phyloP scores from a whole-genome alignment of 169 alveolate species.

The Plasmodium relictum region DNA sequence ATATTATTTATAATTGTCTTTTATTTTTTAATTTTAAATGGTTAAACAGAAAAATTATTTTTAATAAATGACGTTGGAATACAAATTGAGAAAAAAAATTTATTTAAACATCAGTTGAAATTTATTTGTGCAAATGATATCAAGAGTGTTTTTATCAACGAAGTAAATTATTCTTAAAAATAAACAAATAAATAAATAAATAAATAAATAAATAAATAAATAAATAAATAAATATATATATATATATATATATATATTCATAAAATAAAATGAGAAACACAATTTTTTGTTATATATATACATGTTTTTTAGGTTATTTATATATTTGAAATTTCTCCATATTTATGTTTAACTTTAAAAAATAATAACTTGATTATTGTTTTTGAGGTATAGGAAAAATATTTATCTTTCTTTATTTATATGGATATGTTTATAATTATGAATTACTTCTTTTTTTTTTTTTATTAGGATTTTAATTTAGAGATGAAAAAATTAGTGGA shows the following conservation, averaged over 20 bases:
- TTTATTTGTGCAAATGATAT: constrained; percentile 55
- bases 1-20: constrained; percentile 1
- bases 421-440: not conserved
- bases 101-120: constrained; percentile 22
- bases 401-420: not conserved
- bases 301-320: constrained; percentile 44
- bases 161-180: constrained; percentile 7
- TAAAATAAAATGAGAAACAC: too few species aligned
- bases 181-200: not conserved
- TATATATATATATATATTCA: not conserved
- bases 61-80: constrained; percentile 53
- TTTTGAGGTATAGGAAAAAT: constrained; percentile 31
- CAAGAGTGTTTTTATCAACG: constrained; percentile 43
- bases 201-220: not conserved
- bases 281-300: constrained; percentile 24
- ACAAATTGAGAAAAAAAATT: constrained; percentile 51
- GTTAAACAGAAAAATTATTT: constrained; percentile 49
- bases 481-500: constrained; percentile 41
- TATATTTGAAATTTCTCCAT: constrained; percentile 67
- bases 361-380: constrained; percentile 37
- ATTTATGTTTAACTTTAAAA: constrained; percentile 37
- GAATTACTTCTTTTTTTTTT: constrained; percentile 4
- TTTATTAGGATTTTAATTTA: constrained; percentile 36
- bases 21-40: not conserved
- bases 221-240: not conserved